Conservation (phyloP, 2,329 filamentous ascomycete species). For the Didymella lethalis region DNA sequence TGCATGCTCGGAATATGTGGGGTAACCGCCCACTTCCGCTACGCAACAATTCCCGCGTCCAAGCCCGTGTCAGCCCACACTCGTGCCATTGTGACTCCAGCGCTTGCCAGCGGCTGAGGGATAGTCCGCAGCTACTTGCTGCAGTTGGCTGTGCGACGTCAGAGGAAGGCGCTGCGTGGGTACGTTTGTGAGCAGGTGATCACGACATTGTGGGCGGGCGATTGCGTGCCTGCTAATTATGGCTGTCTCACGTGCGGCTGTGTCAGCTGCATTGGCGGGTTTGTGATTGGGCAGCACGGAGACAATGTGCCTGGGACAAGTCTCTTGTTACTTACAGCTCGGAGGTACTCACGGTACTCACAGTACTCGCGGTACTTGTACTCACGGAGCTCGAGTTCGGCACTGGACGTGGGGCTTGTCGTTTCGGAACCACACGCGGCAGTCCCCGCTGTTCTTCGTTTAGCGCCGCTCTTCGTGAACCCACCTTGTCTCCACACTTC, state of each 20-base stretch:
- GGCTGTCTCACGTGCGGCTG: slow-evolving; percentile 2
- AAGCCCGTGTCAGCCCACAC: slow-evolving; percentile 34
- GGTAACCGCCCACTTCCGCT: slow-evolving; percentile 10
- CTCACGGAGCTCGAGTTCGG: not conserved
- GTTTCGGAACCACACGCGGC: not conserved
- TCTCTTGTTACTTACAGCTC: not conserved
- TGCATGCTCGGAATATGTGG: slow-evolving; percentile 16
- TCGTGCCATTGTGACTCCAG: slow-evolving; percentile 23
- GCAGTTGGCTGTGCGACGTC: not conserved
- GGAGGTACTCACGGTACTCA: not conserved
- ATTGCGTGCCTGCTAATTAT: slow-evolving; percentile 19
- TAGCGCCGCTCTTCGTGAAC: not conserved
- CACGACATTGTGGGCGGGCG: slow-evolving; percentile 29
- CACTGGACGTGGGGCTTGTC: not conserved
- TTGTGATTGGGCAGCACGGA: slow-evolving; percentile 19
- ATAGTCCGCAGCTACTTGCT: slow-evolving; percentile 7
- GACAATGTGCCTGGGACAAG: not conserved
- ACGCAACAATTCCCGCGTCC: not conserved
- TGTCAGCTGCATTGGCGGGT: slow-evolving; percentile 22
- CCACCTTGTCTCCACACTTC: not conserved
- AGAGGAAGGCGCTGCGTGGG: slow-evolving; percentile 4
- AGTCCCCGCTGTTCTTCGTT: not conserved
- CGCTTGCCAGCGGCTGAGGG: not conserved
- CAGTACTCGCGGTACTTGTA: too few relatives aligned
- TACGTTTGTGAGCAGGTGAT: slow-evolving; percentile 26